Base-by-base conservation (phyloP, 148 eudicot genomes). In the Rhododendron ferrugineum region DNA sequence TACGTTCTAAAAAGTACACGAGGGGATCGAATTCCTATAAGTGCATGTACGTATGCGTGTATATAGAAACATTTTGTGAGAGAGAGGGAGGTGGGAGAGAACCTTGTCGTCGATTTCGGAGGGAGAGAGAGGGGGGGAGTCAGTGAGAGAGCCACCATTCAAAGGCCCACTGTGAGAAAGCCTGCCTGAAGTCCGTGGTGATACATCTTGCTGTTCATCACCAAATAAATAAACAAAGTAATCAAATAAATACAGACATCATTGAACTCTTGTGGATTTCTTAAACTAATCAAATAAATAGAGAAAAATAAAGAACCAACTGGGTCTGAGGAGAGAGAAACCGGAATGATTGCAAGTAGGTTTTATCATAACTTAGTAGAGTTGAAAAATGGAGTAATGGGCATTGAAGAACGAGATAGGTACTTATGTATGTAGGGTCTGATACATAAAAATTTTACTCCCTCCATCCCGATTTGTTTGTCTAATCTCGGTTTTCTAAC, bases 51-150 rank as follows among this genome's bases (percentile, higher is more conserved):
- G 18, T 42, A 47, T 56, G 44, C 8, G 44, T 40, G 76, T 80
- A 23, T 80, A 23, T 76, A 68, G 9, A 10, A 23, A 60, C 37
- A 80, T 46, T 46, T 9, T 46, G 9, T 46, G 36, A 64, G 50
- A 84, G 81, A 84, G 81, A 75, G 52, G 34, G 18, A 15, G 54
- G 30, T 18, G 49, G 50, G n/a, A 52, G 22, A 15, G 79, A 4
- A 96, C 99, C 99, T 95, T 96, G 88, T 95, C 99, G 72, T 96
- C 99, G 60, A 96, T 87, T 86, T 96, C 96, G 40, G 98, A 92
- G 73, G 99, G 99, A 50, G 99, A 96, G 56, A 94, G 92, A 5
- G 99, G 98, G 7, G 99, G 98, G 79, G 96, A 94, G 87, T 96
- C 99, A 26, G 97, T 93, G 85, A 94, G 91, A 87, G 99, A 95